Evolutionary conservation across 2,329 filamentous ascomycete genomes (phyloP).

Genomic region (Fusarium paranaense): DNA sequence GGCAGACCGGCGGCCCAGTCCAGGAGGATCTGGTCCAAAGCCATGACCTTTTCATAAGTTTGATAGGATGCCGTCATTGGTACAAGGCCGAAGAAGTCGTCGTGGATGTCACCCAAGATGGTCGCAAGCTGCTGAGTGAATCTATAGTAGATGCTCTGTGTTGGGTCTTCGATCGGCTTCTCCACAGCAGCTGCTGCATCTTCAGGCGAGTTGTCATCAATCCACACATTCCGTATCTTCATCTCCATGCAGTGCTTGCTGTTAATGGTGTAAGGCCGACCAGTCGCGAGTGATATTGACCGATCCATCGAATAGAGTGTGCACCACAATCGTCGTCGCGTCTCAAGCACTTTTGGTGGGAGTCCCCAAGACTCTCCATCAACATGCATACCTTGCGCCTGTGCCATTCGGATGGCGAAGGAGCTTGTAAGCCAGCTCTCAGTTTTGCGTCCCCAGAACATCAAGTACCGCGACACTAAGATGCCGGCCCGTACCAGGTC

Average conservation of each 20-base stretch:
- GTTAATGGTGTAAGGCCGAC: background rate
- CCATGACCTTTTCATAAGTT: background rate
- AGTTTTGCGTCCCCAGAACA: background rate
- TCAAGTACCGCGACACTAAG: background rate
- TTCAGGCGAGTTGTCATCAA: background rate
- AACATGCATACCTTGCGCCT: background rate
- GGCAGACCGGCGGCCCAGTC: background rate
- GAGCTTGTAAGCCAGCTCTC: background rate
- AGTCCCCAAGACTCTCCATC: background rate
- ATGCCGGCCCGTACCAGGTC: background rate
- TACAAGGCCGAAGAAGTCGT: background rate
- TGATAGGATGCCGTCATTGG: background rate
- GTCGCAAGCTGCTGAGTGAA: background rate
- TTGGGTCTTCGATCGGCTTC: background rate
- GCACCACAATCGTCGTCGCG: background rate
- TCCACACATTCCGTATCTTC: background rate
- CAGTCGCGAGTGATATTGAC: background rate
- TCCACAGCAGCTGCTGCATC: background rate
- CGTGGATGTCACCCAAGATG: background rate
- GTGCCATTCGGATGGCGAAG: background rate
- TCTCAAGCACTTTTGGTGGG: background rate
- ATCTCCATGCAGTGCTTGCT: background rate
- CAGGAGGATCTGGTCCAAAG: background rate
- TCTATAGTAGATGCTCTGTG: background rate
- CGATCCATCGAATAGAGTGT: background rate